A percentile compares a stretch with the other conserved stretches of the same genome.
Evolutionary conservation across 1,284 basidiomycete genomes (phyloP).

Genomic region (Ceraceosorus guamensis): DNA sequence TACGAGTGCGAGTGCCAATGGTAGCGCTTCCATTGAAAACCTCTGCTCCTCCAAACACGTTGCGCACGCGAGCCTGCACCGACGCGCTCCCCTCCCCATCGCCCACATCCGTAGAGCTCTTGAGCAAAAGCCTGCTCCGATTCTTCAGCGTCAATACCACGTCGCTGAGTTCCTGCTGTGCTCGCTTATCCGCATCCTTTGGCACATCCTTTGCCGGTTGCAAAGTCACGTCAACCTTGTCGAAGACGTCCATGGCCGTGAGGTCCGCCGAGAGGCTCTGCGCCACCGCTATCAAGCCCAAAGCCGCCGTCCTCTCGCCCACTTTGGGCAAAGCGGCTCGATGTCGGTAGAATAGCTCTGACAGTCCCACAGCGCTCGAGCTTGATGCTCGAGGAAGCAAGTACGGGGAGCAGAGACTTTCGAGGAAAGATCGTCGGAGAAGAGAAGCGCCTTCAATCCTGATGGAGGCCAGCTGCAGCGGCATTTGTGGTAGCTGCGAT

Average conservation of each 20-base stretch:
- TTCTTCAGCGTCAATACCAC: constrained; percentile 72
- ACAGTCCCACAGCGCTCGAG: neutral
- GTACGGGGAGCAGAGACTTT: neutral
- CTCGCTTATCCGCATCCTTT: constrained; percentile 56
- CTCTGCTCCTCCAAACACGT: constrained; percentile 87
- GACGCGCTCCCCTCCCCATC: constrained; percentile 73
- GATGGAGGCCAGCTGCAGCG: neutral
- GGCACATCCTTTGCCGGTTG: too few species aligned
- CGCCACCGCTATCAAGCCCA: neutral
- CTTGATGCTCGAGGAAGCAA: neutral
- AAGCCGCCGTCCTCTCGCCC: neutral
- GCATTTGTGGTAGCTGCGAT: too few species aligned
- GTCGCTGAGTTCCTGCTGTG: constrained; percentile 69
- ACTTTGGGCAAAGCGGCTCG: neutral
- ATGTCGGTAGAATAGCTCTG: neutral
- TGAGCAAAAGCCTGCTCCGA: constrained; percentile 69
- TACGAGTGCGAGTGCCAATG: constrained; percentile 78
- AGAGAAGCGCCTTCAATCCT: neutral
- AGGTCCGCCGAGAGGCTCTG: neutral
- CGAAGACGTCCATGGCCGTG: neutral
- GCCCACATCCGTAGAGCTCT: constrained; percentile 84
- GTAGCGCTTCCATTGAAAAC: constrained; percentile 74
- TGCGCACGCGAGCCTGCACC: constrained; percentile 50
- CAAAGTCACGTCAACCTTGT: neutral
- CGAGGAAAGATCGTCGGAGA: neutral